These are phyloP conservation scores for Domatiomyces globalis DNA, from an alignment of 2,329 filamentous ascomycete genomes.

Conservation along the genomic window DNA sequence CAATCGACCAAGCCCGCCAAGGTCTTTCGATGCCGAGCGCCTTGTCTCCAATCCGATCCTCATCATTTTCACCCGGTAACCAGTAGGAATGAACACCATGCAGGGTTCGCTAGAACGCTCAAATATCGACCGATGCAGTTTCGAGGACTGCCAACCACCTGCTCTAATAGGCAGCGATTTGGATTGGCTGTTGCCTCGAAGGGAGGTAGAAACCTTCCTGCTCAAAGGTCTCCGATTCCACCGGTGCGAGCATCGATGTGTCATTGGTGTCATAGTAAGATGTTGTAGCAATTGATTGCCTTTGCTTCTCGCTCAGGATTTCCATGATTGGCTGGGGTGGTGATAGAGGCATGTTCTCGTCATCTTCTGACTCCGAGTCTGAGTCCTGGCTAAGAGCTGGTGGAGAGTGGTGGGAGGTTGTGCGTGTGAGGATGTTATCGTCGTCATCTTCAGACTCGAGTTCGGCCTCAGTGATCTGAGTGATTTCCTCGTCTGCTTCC, in stretches of 20 bases:
- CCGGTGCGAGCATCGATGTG: constrained; percentile 10
- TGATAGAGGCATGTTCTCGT: constrained; percentile 59
- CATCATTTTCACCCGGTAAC: not conserved
- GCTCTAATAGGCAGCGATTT: constrained; percentile 37
- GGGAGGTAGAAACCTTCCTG: constrained; percentile 37
- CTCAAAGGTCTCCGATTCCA: constrained; percentile 26
- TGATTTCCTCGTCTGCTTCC: constrained; percentile 40
- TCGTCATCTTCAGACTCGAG: constrained; percentile 38
- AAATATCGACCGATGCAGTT: constrained; percentile 14
- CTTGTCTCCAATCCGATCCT: not conserved
- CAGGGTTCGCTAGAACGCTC: constrained; percentile 6
- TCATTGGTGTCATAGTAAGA: constrained; percentile 23
- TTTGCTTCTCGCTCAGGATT: constrained; percentile 46
- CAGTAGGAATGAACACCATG: constrained; percentile 6
- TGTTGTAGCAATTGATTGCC: constrained; percentile 29
- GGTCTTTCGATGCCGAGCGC: not conserved
- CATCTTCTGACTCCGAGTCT: constrained; percentile 55
- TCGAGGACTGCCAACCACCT: constrained; percentile 17
- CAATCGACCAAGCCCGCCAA: not conserved
- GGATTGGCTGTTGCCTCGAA: constrained; percentile 28
- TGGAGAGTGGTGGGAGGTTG: constrained; percentile 51
- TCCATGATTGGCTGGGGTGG: constrained; percentile 46
- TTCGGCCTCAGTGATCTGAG: constrained; percentile 43
- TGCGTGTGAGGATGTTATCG: constrained; percentile 53
- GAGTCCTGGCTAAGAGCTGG: constrained; percentile 58